These are phyloP conservation scores for Silene latifolia DNA, from an alignment of 148 eudicot species.

Conservation along the genomic window DNA sequence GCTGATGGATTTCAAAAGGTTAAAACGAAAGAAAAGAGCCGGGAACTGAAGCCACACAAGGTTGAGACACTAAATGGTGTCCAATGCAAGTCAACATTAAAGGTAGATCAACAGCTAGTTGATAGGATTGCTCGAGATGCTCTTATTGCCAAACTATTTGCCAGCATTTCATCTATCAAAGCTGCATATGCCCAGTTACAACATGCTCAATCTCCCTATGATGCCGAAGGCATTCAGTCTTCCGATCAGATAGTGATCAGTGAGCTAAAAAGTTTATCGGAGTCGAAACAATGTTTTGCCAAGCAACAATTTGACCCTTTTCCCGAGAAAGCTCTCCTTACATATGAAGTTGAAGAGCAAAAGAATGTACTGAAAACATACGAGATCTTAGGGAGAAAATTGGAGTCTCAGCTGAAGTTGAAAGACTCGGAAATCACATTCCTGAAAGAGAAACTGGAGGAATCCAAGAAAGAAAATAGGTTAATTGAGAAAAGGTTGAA, in stretches of 20 bases:
- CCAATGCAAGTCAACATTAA: conserved; percentile 26
- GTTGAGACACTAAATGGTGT: conserved; percentile 28
- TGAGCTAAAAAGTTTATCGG: conserved; percentile 66
- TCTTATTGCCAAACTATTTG: conserved; percentile 69
- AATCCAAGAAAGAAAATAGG: conserved; percentile 55
- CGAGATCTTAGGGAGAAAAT: conserved; percentile 56
- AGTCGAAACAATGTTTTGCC: conserved; percentile 60
- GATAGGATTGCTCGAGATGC: conserved; percentile 46
- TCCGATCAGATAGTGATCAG: conserved; percentile 64
- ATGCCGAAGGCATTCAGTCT: conserved; percentile 67
- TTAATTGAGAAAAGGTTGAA: conserved; percentile 65
- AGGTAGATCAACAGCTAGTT: conserved; percentile 41
- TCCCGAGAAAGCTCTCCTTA: conserved; percentile 53
- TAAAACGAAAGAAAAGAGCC: conserved; percentile 34
- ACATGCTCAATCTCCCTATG: conserved; percentile 76
- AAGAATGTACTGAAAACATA: conserved; percentile 59
- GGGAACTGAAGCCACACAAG: conserved; percentile 32
- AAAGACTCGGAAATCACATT: conserved; percentile 74
- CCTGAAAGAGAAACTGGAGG: conserved; percentile 63
- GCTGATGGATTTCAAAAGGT: conserved; percentile 43
- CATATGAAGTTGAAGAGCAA: conserved; percentile 72
- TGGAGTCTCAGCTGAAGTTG: conserved; percentile 63
- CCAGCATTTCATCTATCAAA: conserved; percentile 69
- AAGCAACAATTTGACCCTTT: conserved; percentile 62
- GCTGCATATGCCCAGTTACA: conserved; percentile 86